Evolutionary conservation across 768 basidiomycete genomes (phyloP), one percentile per base, ranked within the genome.

Genomic region (Tricholoma flavovirens): DNA sequence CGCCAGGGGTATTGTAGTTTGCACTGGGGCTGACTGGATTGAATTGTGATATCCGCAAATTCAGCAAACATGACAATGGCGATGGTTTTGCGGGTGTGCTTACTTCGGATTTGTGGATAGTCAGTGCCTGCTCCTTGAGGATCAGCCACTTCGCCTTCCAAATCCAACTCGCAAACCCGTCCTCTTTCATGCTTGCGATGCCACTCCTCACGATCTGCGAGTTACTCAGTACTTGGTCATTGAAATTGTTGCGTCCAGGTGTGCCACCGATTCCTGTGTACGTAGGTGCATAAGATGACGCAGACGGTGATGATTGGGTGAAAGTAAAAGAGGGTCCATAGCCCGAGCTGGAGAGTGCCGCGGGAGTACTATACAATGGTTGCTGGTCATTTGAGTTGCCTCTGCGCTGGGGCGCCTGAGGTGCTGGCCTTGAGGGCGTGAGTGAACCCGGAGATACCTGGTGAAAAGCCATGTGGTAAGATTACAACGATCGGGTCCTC

Each of bases 141-240:
- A 96, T 79, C 55, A 98, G 73, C 88, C 89, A 98, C 69, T 92
- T 90, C 66, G 88, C 83, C 69, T 88, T 83, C 86, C 95, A 98
- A 50, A 97, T 79, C 80, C 91, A 94, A 59, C 88, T 90, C 2
- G 89, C 85, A 60, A 98, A 85, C 1, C 93, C 90, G 50, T 97
- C 95, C 70, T 99, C 96, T 77, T 98, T 98, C 64, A 96, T 77
- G 68, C 81, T 87, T 45, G 90, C 93, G 42, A 74, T 73, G n/a
- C 90, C 96, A 54, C 74, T 74, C 43, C 91, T 75, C 46, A 93
- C 73, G 51, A 88, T 68, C 49, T 83, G 78, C 1, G 75, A 66
- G 54, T 70, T 73, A 19, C 59, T 56, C n/a, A 66, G 54, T 15
- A 71, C 68, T 12, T 74, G 72, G 21, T 64, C 56, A 38, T 71